Evolutionary conservation across 1,139 yeast species (phyloP).

Genomic region (Candida smagusa): DNA sequence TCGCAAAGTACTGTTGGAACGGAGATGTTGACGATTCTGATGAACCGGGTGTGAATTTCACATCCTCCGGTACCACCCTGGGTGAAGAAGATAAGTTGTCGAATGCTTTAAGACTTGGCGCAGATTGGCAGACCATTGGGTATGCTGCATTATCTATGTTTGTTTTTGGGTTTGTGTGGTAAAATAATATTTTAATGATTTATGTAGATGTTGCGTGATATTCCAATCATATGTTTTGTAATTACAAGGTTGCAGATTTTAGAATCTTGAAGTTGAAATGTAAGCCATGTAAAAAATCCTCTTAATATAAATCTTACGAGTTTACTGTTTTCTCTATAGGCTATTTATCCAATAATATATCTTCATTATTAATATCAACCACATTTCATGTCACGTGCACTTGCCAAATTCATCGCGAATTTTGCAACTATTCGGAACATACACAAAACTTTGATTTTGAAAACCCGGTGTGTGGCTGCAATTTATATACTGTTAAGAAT

Average conservation of each 20-base stretch:
- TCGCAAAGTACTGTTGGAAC: constrained; percentile 42
- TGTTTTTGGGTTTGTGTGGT: constrained; percentile 6
- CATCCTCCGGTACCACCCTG: constrained; percentile 44
- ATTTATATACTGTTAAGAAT: background rate
- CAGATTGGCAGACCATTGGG: constrained; percentile 5
- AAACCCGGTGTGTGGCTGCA: constrained; percentile 1
- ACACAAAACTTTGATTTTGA: too few species aligned
- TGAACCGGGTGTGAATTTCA: constrained; percentile 32
- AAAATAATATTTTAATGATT: background rate
- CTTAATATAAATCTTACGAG: too few species aligned
- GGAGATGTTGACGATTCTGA: constrained; percentile 19
- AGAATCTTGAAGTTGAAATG: too few species aligned
- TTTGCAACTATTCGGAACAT: too few species aligned
- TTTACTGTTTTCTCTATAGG: too few species aligned
- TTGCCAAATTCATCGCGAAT: too few species aligned
- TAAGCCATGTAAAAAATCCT: too few species aligned
- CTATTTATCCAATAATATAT: too few species aligned
- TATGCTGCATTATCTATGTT: constrained; percentile 7
- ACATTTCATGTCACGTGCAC: too few species aligned
- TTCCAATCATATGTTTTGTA: too few species aligned
- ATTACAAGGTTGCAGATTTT: too few species aligned
- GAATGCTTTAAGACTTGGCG: constrained; percentile 13
- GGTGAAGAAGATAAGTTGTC: constrained; percentile 23
- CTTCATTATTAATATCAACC: too few species aligned
- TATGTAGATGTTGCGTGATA: background rate